Base-by-base conservation (phyloP, 441 rosid species). In the Adansonia gregorii region DNA sequence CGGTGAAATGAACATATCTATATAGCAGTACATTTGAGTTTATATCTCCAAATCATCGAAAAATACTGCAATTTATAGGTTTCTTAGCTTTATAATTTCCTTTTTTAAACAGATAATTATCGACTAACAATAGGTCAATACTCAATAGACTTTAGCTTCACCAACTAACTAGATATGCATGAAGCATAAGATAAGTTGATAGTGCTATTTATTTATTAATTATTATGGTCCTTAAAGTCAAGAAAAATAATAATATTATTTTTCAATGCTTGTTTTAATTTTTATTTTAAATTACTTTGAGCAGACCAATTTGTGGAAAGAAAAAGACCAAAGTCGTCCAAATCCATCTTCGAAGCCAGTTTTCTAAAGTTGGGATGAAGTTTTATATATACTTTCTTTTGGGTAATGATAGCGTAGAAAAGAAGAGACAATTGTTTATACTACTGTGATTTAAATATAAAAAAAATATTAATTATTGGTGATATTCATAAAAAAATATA, bases 301-400 rank as follows among this genome's bases (percentile, higher is more conserved):
- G 46, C 20, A 20, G 14, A 49, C 45, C 59, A 69, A 69, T 24
- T 15, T 70, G 74, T 51, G 22, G 24, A 48, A 70, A 22, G 45
- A 70, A 67, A 45, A 51, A 70, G 73, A 70, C 43, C 59, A 3
- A 70, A 70, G 58, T 70, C 61, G 60, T 70, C 74, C 61, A 27
- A 51, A 12, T 14, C 39, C 52, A 51, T 51, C 19, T 27, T 70
- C 35, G 22, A 51, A 12, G 10, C 56, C 73, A 70, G 27, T 51
- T 70, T 70, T 9, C 45, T 63, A 61, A 54, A 61, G 43, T 63
- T 31, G 19, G 8, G 19, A 27, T 51, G 39, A 51, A 17, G 8
- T 70, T 15, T 70, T 70, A 70, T 8, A 1, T 63, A 63, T 3
- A 27, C 35, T 27, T 63, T 63, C 31, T 17, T 63, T 63, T 63